These are phyloP conservation scores for Phymatotrichopsis omnivora DNA, from an alignment of 2,329 filamentous ascomycete species.

Conservation along the genomic window DNA sequence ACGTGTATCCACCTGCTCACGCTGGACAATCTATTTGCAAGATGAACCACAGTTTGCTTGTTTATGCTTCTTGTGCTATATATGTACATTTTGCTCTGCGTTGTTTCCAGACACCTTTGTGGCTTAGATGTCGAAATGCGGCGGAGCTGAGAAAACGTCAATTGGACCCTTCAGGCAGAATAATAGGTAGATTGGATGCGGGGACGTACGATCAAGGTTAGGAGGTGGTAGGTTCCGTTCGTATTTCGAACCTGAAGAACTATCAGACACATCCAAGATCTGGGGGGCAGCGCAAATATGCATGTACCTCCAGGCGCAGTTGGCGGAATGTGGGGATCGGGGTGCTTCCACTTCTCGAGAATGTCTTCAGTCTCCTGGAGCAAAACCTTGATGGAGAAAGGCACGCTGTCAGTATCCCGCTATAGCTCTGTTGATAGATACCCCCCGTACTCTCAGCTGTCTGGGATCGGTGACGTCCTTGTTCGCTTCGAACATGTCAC, in stretches of 20 bases:
- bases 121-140: no score
- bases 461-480: constrained; percentile 71
- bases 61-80: no score
- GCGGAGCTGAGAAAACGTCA: no score
- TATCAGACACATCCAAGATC: constrained; percentile 7
- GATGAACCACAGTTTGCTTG: no score
- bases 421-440: neutral
- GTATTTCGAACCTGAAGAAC: constrained; percentile 70
- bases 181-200: no score
- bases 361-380: constrained; percentile 80
- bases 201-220: constrained; percentile 64
- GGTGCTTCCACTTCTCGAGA: constrained; percentile 92
- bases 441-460: constrained; percentile 60
- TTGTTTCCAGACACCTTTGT: no score
- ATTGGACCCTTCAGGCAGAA: no score
- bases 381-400: constrained; percentile 52
- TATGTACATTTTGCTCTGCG: no score
- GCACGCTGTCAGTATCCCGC: constrained; percentile 1
- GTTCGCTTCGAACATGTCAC: constrained; percentile 90
- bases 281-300: neutral
- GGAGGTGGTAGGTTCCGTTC: constrained; percentile 82
- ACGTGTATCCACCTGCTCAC: no score
- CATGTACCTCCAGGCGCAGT: constrained; percentile 78
- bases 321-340: constrained; percentile 80
- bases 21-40: no score